Conservation (phyloP, 257 asterid genomes). For the Penstemon davidsonii region DNA sequence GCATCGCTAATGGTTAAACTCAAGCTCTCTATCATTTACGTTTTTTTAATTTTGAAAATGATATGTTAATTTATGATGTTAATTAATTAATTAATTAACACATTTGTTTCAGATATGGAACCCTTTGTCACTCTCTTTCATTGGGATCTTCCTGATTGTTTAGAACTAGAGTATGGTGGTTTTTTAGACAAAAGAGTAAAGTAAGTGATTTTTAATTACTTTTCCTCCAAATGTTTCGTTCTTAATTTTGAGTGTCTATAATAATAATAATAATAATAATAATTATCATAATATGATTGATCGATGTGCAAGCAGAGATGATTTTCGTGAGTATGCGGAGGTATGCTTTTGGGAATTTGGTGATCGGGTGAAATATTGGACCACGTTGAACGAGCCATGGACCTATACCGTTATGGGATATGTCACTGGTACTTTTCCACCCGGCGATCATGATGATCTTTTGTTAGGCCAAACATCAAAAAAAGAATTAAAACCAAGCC, state of each 20-base stretch:
- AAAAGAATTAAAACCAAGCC: no score
- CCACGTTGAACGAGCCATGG: conserved; percentile 44
- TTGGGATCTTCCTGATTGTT: conserved; percentile 49
- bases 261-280: no score
- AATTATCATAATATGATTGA: no score
- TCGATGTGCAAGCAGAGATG: conserved; percentile 25
- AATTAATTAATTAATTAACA: no score
- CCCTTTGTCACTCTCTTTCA: conserved; percentile 36
- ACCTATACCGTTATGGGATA: conserved; percentile 33
- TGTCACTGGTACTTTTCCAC: conserved; percentile 34
- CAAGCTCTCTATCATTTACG: background rate
- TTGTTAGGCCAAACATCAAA: conserved; percentile 3
- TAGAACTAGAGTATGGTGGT: conserved; percentile 36
- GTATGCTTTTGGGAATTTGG: conserved; percentile 44
- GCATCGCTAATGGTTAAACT: conserved; percentile 31
- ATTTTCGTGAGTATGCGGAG: conserved; percentile 37
- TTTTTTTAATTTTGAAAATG: no score
- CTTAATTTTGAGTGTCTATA: no score
- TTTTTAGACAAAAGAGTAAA: conserved; percentile 28
- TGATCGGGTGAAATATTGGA: conserved; percentile 40
- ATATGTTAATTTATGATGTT: background rate
- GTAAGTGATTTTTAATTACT: no score
- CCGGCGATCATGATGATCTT: conserved; percentile 22
- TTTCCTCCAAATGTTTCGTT: no score
- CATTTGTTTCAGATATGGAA: conserved; percentile 23